Evolutionary conservation across 345 rosid genomes (phyloP).

Genomic region (Hibiscus tridactylites): DNA sequence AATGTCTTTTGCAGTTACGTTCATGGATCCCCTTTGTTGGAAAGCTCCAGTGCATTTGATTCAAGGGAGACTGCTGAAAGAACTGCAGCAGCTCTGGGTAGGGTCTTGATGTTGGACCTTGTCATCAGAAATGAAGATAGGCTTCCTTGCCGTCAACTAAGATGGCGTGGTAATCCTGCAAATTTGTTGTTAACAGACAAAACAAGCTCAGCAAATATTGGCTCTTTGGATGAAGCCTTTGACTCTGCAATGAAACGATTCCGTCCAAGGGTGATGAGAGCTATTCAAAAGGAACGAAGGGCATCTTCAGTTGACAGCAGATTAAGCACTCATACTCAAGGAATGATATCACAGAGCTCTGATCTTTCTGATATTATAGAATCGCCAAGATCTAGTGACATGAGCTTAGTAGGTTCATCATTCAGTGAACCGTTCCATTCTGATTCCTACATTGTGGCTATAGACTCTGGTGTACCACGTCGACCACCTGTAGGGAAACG

Average conservation of each 20-base stretch:
- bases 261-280: constrained; percentile 66
- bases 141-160: constrained; percentile 80
- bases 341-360: constrained; percentile 42
- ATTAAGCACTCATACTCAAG: constrained; percentile 38
- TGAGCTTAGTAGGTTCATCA: constrained; percentile 41
- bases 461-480: constrained; percentile 95
- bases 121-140: constrained; percentile 96
- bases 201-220: constrained; percentile 31
- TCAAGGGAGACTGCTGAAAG: constrained; percentile 59
- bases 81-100: constrained; percentile 82
- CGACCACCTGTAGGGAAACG: constrained; percentile 98
- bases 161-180: constrained; percentile 98
- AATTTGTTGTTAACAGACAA: constrained; percentile 80
- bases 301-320: constrained; percentile 69
- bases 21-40: constrained; percentile 89
- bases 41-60: constrained; percentile 71
- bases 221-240: constrained; percentile 57
- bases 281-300: constrained; percentile 82
- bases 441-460: constrained; percentile 65
- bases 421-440: constrained; percentile 37
- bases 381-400: constrained; percentile 50
- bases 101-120: constrained; percentile 86
- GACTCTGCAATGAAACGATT: constrained; percentile 70
- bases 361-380: constrained; percentile 62
- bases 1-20: constrained; percentile 57